A percentile compares a stretch with the other conserved stretches of the same genome.
Conservation (phyloP, 2,329 filamentous ascomycete genomes). For the Blastomyces emzantsi region DNA sequence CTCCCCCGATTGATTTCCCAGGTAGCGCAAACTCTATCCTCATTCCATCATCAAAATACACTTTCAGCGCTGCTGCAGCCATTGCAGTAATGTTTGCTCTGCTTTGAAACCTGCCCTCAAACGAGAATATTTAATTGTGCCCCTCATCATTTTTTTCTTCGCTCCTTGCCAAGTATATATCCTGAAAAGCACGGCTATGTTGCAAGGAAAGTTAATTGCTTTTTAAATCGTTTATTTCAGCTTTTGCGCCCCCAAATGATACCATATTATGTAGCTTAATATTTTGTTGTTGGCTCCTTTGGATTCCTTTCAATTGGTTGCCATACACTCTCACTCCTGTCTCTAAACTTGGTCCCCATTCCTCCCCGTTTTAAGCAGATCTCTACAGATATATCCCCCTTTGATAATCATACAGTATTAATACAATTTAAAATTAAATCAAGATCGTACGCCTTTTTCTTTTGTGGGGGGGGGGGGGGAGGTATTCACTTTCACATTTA, state of each 20-base stretch:
- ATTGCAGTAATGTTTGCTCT: background rate
- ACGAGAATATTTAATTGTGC: background rate
- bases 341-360: background rate
- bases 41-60: background rate
- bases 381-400: background rate
- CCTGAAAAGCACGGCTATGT: background rate
- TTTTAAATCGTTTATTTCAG: background rate
- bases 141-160: background rate
- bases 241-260: background rate
- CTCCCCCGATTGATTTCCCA: slow-evolving; percentile 2
- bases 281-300: background rate
- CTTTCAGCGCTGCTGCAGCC: background rate
- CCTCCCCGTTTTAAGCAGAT: background rate
- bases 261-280: background rate
- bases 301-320: background rate
- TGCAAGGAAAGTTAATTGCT: background rate
- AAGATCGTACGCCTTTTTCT: background rate
- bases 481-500: no score
- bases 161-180: background rate
- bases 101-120: background rate
- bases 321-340: background rate
- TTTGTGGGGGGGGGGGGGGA: no score
- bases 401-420: background rate
- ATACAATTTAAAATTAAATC: background rate
- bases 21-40: background rate